Evolutionary conservation across 192 early-diverging fungal genomes (phyloP), one percentile per base, ranked within the genome.

Genomic region (Umbelopsis vinacea): DNA sequence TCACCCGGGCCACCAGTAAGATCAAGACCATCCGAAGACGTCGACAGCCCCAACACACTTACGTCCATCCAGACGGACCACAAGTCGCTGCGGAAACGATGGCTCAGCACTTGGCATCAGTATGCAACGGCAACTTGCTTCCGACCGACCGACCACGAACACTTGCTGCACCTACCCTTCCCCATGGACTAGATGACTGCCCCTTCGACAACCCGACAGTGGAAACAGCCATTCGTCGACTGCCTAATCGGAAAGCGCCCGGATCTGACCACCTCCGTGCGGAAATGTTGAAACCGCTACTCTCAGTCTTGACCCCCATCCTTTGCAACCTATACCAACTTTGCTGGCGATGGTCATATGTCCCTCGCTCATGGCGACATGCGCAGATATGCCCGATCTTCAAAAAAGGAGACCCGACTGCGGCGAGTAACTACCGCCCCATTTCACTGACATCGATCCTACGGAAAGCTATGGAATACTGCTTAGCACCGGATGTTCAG

Each of bases 221-320:
- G 2, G 15, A 9, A 14, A 3, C 11, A 19, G 47, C 47, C 47
- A 19, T 48, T 4, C 4, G 12, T 4, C 47, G 47, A 24, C 70
- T 71, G 2, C 21, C 70, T 46, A 26, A 33, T 6, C 14, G 46
- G 0, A 71, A 71, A 17, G 69, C 74, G 2, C 69, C 74, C 37
- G 69, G 74, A 19, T 4, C 68, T 48, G 74, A 76, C 40, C 74
- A 76, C 70, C 0, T 76, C 1, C 69, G 55, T 2, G 43, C 69
- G 9, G 74, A 71, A n/a, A 70, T 70, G 67, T 23, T 76, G 6
- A 19, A 48, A 37, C 69, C 69, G 12, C 3, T 23, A 0, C 4
- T 40, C 68, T 70, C 8, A n/a, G 4, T 11, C 11, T 22, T 40
- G 38, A 40, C 38, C 3, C 4, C 38, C 4, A 40, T 40, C 38